These are phyloP conservation scores for Penicillium hordei DNA, from an alignment of 2,329 filamentous ascomycete species.

Conservation along the genomic window DNA sequence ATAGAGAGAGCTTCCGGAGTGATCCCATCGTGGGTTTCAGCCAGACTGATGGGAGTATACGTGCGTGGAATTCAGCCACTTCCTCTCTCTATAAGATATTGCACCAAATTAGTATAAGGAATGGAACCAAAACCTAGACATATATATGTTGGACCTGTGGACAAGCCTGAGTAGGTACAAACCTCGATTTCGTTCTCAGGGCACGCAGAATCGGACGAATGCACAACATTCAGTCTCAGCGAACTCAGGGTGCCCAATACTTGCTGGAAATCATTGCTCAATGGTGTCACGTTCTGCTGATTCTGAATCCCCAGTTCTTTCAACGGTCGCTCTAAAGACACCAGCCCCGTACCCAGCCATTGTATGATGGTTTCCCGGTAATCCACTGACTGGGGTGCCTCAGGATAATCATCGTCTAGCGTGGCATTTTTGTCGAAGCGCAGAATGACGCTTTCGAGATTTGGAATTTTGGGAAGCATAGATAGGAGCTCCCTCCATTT, in stretches of 20 bases:
- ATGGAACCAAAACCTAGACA: no score
- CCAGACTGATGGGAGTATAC: neutral
- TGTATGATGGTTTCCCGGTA: neutral
- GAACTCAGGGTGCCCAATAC: neutral
- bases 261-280: neutral
- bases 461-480: neutral
- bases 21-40: conserved; percentile 4
- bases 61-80: neutral
- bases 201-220: neutral
- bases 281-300: neutral
- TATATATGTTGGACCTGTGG: neutral
- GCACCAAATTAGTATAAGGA: neutral
- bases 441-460: neutral
- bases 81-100: neutral
- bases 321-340: neutral
- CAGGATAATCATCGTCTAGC: no score
- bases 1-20: neutral
- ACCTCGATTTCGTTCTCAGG: neutral
- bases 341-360: neutral
- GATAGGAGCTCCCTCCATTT: neutral
- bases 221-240: neutral
- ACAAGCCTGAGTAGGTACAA: neutral
- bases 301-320: conserved; percentile 1
- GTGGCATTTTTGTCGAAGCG: neutral
- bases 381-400: neutral